phyloP scores from a whole-genome alignment of 1,284 basidiomycete species.

The Sutorius eximius region DNA sequence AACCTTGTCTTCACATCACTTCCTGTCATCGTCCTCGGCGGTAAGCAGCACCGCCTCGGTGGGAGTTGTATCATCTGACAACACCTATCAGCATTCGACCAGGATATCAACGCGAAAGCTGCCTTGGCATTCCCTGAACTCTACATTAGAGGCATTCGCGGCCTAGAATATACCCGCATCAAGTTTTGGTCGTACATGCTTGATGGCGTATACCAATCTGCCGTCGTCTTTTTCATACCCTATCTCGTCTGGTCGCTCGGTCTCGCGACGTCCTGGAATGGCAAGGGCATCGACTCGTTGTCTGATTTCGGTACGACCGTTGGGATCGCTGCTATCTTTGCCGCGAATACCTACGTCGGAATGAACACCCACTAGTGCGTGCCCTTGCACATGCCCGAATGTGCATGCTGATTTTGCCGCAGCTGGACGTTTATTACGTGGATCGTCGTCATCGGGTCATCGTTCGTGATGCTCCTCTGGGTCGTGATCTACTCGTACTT shows the following conservation, averaged over 20 bases:
- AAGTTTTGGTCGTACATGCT: conserved; percentile 97
- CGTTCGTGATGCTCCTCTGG: conserved; percentile 80
- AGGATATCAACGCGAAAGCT: conserved; percentile 90
- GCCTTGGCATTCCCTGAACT: conserved; percentile 91
- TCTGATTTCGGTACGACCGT: conserved; percentile 94
- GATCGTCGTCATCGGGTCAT: conserved; percentile 78
- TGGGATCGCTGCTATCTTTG: conserved; percentile 81
- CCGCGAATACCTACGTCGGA: conserved; percentile 87
- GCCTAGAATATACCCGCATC: conserved; percentile 87
- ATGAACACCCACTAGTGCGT: conserved; percentile 86
- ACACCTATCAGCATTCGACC: conserved; percentile 75
- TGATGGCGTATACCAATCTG: conserved; percentile 93
- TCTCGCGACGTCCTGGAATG: conserved; percentile 65
- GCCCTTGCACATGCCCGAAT: neutral
- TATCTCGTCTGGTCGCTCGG: conserved; percentile 76
- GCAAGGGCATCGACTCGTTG: conserved; percentile 74
- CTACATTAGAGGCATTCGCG: conserved; percentile 90
- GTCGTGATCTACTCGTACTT: conserved; percentile 85
- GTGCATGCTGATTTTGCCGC: conserved; percentile 13
- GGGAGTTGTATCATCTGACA: conserved; percentile 7
- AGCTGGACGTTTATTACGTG: conserved; percentile 90
- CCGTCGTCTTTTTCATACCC: conserved; percentile 88
- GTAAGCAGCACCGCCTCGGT: conserved; percentile 40
- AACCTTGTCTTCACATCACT: conserved; percentile 94
- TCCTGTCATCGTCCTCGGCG: conserved; percentile 88